Conservation (phyloP, 2,329 filamentous ascomycete genomes). For the Penicillium freii region DNA sequence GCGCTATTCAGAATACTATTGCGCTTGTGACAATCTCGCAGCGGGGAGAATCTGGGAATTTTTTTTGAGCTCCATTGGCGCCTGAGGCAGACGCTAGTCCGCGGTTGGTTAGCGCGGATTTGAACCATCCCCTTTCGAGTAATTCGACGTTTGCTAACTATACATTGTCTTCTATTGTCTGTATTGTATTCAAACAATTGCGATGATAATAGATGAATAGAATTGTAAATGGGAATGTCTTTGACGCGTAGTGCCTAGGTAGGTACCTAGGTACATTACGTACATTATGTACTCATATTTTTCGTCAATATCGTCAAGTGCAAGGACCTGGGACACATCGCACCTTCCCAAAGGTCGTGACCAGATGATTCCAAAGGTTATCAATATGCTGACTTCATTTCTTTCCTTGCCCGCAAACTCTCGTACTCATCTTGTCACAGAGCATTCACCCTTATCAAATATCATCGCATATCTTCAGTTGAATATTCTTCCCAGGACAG, state of each 20-base stretch:
- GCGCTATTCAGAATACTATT: slow-evolving; percentile 4
- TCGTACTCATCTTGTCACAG: neutral
- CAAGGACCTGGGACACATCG: neutral
- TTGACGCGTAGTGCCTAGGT: neutral
- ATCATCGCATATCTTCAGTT: neutral
- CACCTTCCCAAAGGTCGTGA: neutral
- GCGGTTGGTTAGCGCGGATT: neutral
- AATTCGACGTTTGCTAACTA: neutral
- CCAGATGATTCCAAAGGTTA: neutral
- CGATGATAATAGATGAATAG: neutral
- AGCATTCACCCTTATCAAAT: neutral
- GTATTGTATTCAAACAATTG: neutral
- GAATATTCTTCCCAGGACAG: neutral
- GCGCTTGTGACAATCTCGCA: slow-evolving; percentile 9
- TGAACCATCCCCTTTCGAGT: neutral
- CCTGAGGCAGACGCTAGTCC: slow-evolving; percentile 20
- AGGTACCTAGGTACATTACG: too few relatives aligned
- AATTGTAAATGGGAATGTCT: neutral
- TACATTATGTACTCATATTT: neutral
- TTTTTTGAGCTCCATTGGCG: slow-evolving; percentile 23
- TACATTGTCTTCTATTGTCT: neutral
- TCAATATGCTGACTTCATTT: neutral
- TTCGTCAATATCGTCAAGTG: neutral
- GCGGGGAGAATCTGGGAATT: slow-evolving; percentile 20
- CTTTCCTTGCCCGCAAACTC: neutral